Percentiles rank a stretch among this genome's conserved stretches.
Conservation (phyloP, 2,329 filamentous ascomycete genomes). For the Rhytidhysteron rufulum region DNA sequence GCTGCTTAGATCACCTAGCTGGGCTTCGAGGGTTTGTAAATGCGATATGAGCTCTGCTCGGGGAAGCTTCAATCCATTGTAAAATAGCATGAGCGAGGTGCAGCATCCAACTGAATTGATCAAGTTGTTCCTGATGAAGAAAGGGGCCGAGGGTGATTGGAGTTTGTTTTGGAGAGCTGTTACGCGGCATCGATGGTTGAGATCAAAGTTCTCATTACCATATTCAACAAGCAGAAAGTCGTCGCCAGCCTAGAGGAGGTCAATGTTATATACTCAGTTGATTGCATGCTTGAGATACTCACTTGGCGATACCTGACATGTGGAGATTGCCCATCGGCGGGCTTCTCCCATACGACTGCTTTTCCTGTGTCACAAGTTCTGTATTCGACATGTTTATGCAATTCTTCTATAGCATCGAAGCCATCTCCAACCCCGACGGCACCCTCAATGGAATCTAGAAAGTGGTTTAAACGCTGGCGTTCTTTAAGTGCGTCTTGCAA, state of each 20-base stretch:
- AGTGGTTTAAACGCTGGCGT: constrained; percentile 42
- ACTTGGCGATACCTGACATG: constrained; percentile 19
- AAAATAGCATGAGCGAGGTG: constrained; percentile 41
- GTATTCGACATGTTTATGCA: constrained; percentile 23
- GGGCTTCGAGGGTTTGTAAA: constrained; percentile 37
- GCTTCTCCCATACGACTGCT: constrained; percentile 26
- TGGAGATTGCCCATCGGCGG: constrained; percentile 15
- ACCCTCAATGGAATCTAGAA: constrained; percentile 42
- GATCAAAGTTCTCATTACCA: constrained; percentile 52
- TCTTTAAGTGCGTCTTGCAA: constrained; percentile 50
- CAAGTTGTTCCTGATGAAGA: constrained; percentile 38
- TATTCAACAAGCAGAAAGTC: constrained; percentile 58
- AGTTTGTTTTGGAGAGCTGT: constrained; percentile 52
- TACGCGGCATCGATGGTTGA: constrained; percentile 55
- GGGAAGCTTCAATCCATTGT: constrained; percentile 36
- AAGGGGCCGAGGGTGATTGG: constrained; percentile 35
- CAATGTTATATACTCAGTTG: background rate
- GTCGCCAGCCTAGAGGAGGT: constrained; percentile 22
- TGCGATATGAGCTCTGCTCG: constrained; percentile 35
- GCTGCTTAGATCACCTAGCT: constrained; percentile 39
- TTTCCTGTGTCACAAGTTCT: constrained; percentile 24
- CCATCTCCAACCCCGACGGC: constrained; percentile 25
- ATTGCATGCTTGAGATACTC: background rate
- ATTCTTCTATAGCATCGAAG: constrained; percentile 19
- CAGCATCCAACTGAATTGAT: constrained; percentile 52